phyloP scores from a whole-genome alignment of 148 eudicot species.

The Camellia sinensis region DNA sequence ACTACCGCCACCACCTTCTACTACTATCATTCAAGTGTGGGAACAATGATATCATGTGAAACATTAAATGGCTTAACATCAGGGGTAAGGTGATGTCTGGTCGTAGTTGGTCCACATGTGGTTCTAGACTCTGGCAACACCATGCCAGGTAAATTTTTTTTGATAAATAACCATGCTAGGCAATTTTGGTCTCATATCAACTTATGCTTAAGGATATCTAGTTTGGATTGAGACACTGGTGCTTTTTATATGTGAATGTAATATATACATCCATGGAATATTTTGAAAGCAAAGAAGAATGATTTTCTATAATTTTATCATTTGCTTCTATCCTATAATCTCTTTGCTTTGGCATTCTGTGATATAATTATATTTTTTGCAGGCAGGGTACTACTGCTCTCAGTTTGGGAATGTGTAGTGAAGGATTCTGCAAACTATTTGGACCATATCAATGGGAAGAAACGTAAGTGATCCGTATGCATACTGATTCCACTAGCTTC shows the following conservation, averaged over 20 bases:
- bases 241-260: not conserved
- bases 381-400: constrained; percentile 98
- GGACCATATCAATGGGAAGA: constrained; percentile 99
- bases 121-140: not conserved
- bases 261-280: not conserved
- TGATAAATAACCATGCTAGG: no score
- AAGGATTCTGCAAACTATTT: constrained; percentile 96
- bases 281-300: not conserved
- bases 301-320: not conserved
- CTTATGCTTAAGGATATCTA: not conserved
- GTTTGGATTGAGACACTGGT: not conserved
- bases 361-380: constrained; percentile 29
- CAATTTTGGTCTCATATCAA: not conserved
- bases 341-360: constrained; percentile 5
- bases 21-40: no score
- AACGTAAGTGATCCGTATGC: constrained; percentile 43
- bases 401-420: constrained; percentile 98
- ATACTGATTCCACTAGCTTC: not conserved
- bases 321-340: not conserved
- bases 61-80: not conserved
- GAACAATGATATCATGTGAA: not conserved
- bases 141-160: no score
- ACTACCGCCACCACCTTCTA: no score
- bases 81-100: not conserved
- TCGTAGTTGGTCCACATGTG: not conserved